Evolutionary conservation across 73 alveolate genomes (phyloP).

Genomic region (Stentor roeselii): DNA sequence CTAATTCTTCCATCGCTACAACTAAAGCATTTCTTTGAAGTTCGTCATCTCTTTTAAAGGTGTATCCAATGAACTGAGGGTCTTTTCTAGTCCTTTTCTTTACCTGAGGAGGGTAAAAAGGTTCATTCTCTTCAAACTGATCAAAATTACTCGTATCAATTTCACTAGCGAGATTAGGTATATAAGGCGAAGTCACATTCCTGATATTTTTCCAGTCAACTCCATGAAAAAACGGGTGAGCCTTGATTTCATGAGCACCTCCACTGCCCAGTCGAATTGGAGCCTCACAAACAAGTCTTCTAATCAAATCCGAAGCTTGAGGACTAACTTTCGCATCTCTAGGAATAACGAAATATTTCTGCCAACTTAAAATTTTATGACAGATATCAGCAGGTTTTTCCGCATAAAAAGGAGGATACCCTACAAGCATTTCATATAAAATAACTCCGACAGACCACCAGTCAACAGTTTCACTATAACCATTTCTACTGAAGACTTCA

Average conservation of each 20-base stretch:
- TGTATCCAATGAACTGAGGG: constrained; percentile 47
- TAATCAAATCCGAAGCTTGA: constrained; percentile 52
- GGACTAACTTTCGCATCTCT: constrained; percentile 62
- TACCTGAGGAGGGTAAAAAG: constrained; percentile 61
- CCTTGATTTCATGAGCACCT: constrained; percentile 75
- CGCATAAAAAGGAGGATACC: constrained; percentile 64
- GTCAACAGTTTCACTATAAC: constrained; percentile 58
- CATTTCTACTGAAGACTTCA: constrained; percentile 79
- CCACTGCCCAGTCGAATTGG: constrained; percentile 53
- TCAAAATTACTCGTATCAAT: background rate
- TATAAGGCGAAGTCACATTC: constrained; percentile 29
- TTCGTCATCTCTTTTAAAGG: constrained; percentile 52
- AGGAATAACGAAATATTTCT: constrained; percentile 45
- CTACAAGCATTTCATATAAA: too few species aligned
- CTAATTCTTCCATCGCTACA: too few species aligned
- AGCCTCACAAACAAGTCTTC: constrained; percentile 32
- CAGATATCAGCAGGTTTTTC: constrained; percentile 66
- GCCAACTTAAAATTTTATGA: constrained; percentile 37
- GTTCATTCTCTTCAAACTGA: constrained; percentile 40
- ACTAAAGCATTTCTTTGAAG: too few species aligned
- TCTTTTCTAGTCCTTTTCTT: constrained; percentile 33
- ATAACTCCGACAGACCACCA: constrained; percentile 80
- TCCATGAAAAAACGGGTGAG: constrained; percentile 77
- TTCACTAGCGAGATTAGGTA: background rate
- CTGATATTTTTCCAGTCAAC: constrained; percentile 73